Base-by-base conservation (phyloP, 176 grass and related monocot species). In the Zea luxurians region DNA sequence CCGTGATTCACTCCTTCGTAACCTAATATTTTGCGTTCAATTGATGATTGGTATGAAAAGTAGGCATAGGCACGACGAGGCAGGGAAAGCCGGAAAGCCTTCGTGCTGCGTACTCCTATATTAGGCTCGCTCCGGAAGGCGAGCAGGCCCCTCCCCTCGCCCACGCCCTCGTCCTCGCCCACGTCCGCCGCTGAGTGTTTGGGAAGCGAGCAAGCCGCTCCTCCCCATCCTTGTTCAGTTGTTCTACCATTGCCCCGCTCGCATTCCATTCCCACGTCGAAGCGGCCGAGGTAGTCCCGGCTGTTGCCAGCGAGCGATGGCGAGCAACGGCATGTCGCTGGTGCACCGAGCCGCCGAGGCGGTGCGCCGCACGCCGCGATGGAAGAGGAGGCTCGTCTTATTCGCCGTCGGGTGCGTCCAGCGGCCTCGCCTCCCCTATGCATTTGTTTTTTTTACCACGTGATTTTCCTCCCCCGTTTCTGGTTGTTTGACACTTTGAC, bases 331-430 rank as follows among this genome's bases (percentile, higher is more conserved):
- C 27, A 11, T 70, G 38, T 59, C 77, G 70, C 40, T 88, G 64
- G 63, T 64, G 55, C 84, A 66, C 74, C 78, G 64, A 49, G 82
- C 52, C 71, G 73, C 49, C 60, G 82, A 76, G 70, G 68, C 63
- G 11, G 38, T 74, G 54, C 82, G 82, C 58, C 85, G 73, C 36
- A 45, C 63, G 42, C 80, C 82, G 76, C 55, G 65, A 8, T 91
- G 89, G 84, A 36, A 89, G 66, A 89, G 64, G 66, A 63, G 86
- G 48, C 80, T 91, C 80, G 70, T 92, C 58, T 21, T 92, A 41
- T 64, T 89, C 82, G 86, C 78, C 34, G 78, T 73, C 18, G 85
- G 77, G 64, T 94, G 78, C 59, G 89, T 82, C 61, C 77, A 75
- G n/a, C 84, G 83, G 36, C 70, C 17, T 45, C 58, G 10, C 11